Conservation (phyloP, 2,329 filamentous ascomycete genomes). For the Drechslerella coelobrocha region DNA sequence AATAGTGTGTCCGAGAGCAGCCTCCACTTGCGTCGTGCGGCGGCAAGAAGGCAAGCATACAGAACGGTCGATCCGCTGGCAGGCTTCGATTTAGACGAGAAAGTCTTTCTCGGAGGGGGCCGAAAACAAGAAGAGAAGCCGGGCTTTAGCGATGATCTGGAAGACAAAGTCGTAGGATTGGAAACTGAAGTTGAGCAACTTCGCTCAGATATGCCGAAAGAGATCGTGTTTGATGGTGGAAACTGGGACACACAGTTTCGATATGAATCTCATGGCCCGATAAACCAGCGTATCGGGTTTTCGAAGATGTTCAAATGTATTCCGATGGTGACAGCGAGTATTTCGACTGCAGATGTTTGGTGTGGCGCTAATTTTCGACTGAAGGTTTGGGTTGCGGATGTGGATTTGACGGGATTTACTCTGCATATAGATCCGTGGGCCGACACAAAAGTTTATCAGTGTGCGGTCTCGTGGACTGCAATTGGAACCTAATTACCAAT, state of each 20-base stretch:
- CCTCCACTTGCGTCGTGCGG: not conserved
- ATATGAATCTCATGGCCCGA: not conserved
- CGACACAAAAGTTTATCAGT: not conserved
- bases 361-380: not conserved
- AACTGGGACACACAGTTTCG: not conserved
- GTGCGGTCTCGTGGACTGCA: not conserved
- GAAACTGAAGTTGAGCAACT: not conserved
- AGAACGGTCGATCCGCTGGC: not conserved
- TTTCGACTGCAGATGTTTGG: not conserved
- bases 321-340: not conserved
- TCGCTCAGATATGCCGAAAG: not conserved
- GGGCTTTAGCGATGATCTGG: not conserved
- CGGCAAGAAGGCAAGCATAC: not conserved
- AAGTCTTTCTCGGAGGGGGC: not conserved
- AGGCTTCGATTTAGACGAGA: not conserved
- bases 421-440: not conserved
- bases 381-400: not conserved
- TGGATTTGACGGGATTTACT: not conserved
- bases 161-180: not conserved
- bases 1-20: not conserved
- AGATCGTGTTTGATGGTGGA: not conserved
- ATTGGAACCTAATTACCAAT: not conserved
- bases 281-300: not conserved
- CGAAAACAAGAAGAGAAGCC: not conserved
- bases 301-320: not conserved